phyloP scores from a whole-genome alignment of 768 basidiomycete species.

The Chalciporus pseudorubinellus region DNA sequence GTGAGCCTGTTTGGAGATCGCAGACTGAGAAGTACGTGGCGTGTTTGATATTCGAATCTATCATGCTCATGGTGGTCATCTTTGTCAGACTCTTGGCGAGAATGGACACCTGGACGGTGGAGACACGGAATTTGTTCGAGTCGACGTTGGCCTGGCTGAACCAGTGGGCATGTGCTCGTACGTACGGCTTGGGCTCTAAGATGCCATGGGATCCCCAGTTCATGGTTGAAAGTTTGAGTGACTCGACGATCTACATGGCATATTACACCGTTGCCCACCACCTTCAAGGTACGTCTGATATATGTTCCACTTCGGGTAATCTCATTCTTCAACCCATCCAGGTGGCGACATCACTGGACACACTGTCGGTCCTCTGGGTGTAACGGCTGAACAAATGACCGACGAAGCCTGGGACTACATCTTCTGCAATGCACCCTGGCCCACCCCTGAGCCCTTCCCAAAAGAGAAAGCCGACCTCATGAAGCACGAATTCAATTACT shows the following conservation, averaged over 20 bases:
- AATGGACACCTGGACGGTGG: constrained; percentile 90
- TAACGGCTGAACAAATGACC: constrained; percentile 90
- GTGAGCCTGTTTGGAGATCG: constrained; percentile 84
- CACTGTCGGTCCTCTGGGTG: constrained; percentile 76
- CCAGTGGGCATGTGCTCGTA: constrained; percentile 98
- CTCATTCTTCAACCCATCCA: constrained; percentile 27
- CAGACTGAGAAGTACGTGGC: constrained; percentile 71
- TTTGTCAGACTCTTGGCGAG: constrained; percentile 63
- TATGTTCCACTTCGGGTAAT: background rate
- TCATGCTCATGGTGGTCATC: background rate
- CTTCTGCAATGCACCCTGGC: constrained; percentile 75
- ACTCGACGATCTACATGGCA: constrained; percentile 98
- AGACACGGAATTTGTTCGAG: constrained; percentile 92
- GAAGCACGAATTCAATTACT: constrained; percentile 92
- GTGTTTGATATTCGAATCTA: constrained; percentile 2
- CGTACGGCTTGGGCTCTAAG: constrained; percentile 92
- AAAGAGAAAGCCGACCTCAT: constrained; percentile 79
- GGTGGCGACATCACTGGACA: constrained; percentile 76
- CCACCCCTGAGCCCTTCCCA: constrained; percentile 59
- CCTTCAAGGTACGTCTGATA: constrained; percentile 67
- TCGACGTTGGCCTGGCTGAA: constrained; percentile 92
- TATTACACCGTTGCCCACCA: constrained; percentile 95
- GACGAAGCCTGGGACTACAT: constrained; percentile 98
- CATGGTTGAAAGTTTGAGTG: constrained; percentile 94
- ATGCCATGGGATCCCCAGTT: constrained; percentile 97